phyloP scores from a whole-genome alignment of 2,329 filamentous ascomycete genomes.

The Myrmaecium sp. region DNA sequence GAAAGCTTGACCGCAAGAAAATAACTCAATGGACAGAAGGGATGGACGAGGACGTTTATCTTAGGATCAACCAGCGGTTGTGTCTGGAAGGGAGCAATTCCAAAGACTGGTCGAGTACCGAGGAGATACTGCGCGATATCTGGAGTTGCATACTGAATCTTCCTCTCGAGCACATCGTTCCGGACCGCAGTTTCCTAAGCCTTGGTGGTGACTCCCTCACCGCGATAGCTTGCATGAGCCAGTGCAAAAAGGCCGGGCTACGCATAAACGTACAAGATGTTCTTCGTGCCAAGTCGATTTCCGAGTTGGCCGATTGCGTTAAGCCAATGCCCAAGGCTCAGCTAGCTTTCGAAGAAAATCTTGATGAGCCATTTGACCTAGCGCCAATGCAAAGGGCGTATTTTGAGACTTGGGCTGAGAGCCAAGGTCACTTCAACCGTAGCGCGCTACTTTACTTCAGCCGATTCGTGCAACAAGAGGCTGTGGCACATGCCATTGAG shows the following conservation, averaged over 20 bases:
- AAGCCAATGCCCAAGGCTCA: constrained; percentile 9
- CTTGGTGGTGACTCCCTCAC: constrained; percentile 33
- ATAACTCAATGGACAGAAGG: constrained; percentile 15
- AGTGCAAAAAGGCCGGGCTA: constrained; percentile 29
- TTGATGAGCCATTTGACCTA: constrained; percentile 14
- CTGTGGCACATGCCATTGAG: constrained; percentile 12
- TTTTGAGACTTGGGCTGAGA: constrained; percentile 15
- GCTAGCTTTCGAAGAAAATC: constrained; percentile 10
- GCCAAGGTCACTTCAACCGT: constrained; percentile 18
- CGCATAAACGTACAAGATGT: constrained; percentile 31
- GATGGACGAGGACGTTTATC: constrained; percentile 13
- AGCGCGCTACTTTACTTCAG: constrained; percentile 16
- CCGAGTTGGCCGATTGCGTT: constrained; percentile 12
- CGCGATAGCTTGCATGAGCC: constrained; percentile 31
- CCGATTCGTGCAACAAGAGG: constrained; percentile 8
- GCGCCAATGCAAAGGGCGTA: constrained; percentile 17
- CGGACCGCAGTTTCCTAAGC: constrained; percentile 35
- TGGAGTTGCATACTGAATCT: constrained; percentile 15
- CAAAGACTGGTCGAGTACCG: constrained; percentile 11
- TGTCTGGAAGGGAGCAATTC: constrained; percentile 9
- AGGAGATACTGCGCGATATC: constrained; percentile 10
- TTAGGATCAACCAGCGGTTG: constrained; percentile 6
- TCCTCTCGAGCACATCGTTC: constrained; percentile 24
- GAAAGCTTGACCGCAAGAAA: constrained; percentile 8
- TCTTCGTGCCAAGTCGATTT: constrained; percentile 29